Percentiles rank a stretch among this genome's conserved stretches.
phyloP scores from a whole-genome alignment of 2,329 filamentous ascomycete species.

The Colletotrichum eremochloae region DNA sequence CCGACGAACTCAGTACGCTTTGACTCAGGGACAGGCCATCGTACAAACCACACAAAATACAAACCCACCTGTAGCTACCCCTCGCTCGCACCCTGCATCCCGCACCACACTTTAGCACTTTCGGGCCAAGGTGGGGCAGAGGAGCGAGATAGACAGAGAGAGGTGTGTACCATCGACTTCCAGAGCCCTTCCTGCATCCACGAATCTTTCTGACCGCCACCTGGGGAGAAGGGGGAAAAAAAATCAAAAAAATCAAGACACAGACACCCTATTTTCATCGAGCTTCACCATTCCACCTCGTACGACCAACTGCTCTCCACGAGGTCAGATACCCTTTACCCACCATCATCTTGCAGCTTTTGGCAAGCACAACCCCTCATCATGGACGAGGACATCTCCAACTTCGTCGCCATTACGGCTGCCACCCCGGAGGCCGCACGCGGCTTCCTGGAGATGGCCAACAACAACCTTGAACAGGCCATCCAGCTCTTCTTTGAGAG shows the following conservation, averaged over 20 bases:
- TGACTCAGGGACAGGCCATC: not conserved
- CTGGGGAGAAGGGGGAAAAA: not conserved
- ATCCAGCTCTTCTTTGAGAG: slow-evolving; percentile 93
- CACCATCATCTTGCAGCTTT: not conserved
- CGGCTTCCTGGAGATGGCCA: slow-evolving; percentile 87
- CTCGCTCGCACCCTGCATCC: slow-evolving; percentile 18
- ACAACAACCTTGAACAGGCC: slow-evolving; percentile 85
- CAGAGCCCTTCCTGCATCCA: slow-evolving; percentile 16
- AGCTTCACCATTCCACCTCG: not conserved
- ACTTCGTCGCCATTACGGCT: slow-evolving; percentile 87
- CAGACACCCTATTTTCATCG: not conserved
- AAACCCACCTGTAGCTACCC: slow-evolving; percentile 27
- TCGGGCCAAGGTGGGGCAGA: slow-evolving; percentile 39
- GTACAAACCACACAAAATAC: slow-evolving; percentile 16
- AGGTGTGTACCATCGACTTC: slow-evolving; percentile 25
- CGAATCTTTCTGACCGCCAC: slow-evolving; percentile 25
- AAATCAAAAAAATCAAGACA: not conserved
- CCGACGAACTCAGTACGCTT: not conserved
- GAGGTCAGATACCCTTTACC: not conserved
- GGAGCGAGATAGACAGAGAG: not conserved
- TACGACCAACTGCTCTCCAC: not conserved
- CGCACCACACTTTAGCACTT: slow-evolving; percentile 15
- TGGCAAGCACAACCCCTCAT: slow-evolving; percentile 40
- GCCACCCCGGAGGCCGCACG: slow-evolving; percentile 79
- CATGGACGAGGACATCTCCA: slow-evolving; percentile 81